These are phyloP conservation scores for Lophiotrema nucula DNA, from an alignment of 495 filamentous ascomycete genomes.

Conservation along the genomic window DNA sequence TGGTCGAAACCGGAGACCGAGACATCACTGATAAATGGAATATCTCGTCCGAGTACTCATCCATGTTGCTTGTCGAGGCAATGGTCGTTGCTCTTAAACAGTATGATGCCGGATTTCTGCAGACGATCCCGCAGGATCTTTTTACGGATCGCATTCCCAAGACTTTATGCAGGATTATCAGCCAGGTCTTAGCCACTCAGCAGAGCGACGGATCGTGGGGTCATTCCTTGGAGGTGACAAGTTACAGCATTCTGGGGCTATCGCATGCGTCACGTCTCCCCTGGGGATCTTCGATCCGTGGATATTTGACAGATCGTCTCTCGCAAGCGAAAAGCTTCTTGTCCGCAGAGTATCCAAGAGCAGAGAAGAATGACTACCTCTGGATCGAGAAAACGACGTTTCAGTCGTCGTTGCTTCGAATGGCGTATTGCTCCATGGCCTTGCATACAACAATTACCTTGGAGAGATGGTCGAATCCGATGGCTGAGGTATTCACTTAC, in stretches of 20 bases:
- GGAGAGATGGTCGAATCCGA: background rate
- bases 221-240: background rate
- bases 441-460: constrained; percentile 10
- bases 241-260: background rate
- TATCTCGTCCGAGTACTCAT: background rate
- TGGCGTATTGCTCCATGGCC: constrained; percentile 43
- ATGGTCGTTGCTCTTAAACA: background rate
- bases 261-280: background rate
- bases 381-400: constrained; percentile 50
- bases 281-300: background rate
- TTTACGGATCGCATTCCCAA: background rate
- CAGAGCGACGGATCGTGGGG: background rate
- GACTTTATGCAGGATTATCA: background rate
- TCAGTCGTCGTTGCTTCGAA: constrained; percentile 33
- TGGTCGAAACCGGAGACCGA: background rate
- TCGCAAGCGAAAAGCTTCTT: background rate
- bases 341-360: background rate
- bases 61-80: background rate
- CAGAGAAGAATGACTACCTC: constrained; percentile 8
- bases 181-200: background rate
- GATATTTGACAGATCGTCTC: background rate
- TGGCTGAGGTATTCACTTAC: background rate
- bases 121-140: background rate
- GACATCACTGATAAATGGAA: background rate
- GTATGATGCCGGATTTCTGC: background rate